These are phyloP conservation scores for Shiraia bambusicola DNA, from an alignment of 2,329 filamentous ascomycete species.

Conservation along the genomic window DNA sequence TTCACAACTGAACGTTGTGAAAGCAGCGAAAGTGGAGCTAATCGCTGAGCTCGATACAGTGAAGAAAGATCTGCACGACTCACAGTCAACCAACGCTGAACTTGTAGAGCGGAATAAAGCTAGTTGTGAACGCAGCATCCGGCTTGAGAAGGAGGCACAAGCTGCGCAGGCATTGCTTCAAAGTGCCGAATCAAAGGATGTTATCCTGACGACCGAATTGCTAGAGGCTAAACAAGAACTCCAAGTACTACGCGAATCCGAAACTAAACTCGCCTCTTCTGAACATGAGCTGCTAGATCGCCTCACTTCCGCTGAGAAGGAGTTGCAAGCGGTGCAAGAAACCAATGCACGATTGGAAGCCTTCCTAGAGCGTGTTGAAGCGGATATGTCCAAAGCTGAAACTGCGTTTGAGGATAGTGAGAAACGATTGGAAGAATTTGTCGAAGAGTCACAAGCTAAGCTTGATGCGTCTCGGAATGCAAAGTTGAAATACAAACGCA, in stretches of 20 bases:
- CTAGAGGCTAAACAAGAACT: conserved; percentile 34
- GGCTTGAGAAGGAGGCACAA: conserved; percentile 22
- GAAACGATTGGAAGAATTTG: conserved; percentile 28
- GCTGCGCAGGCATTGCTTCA: conserved; percentile 25
- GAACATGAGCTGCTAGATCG: conserved; percentile 32
- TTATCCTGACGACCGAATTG: conserved; percentile 18
- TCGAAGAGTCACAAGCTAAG: conserved; percentile 34
- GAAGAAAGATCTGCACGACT: conserved; percentile 14
- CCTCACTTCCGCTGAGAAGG: conserved; percentile 35
- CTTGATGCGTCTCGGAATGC: conserved; percentile 28
- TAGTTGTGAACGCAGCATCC: conserved; percentile 5
- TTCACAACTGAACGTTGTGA: conserved; percentile 15
- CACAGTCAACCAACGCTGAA: conserved; percentile 11
- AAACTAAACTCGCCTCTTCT: conserved; percentile 28
- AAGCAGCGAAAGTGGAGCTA: conserved; percentile 23
- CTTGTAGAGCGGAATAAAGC: conserved; percentile 12
- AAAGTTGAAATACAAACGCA: conserved; percentile 36
- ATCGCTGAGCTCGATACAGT: conserved; percentile 15
- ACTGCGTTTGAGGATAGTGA: conserved; percentile 35
- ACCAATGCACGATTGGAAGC: conserved; percentile 36
- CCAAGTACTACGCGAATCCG: conserved; percentile 25
- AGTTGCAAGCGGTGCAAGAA: conserved; percentile 29
- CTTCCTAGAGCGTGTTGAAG: conserved; percentile 34
- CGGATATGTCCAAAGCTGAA: conserved; percentile 34
- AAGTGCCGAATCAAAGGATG: conserved; percentile 23